Base-by-base conservation (phyloP, 306 rosid species). In the Gastrolobium bilobum region DNA sequence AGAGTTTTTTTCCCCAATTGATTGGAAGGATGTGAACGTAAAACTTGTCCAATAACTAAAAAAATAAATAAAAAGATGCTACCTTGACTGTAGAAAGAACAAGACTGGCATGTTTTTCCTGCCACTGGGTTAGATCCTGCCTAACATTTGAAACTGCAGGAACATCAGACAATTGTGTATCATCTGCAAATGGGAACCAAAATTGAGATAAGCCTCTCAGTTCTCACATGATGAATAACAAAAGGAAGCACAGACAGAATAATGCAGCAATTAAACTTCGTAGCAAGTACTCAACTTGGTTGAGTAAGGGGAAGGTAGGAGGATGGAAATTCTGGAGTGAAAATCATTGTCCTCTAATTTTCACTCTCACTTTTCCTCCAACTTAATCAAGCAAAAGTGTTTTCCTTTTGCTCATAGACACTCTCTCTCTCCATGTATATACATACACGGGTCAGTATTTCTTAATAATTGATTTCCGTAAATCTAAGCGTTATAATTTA, bases 91-190 rank as follows among this genome's bases (percentile, higher is more conserved):
- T 72, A 38, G 84, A 81, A 82, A 90, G 93, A 81, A 92, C 92
- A 51, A 87, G 90, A 51, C 46, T 82, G 76, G 94, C 93, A 81
- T 92, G 93, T 82, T 83, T 89, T 63, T 78, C 82, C 87, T 92
- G 93, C 97, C 95, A 92, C 85, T 90, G 89, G 3, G 86, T 82
- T 62, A 92, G 83, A 79, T 92, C 92, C 84, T 87, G 89, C 74
- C 92, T 86, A 60, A 90, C 84, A 76, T 92, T 92, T 50, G 92
- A 87, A 78, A 87, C 86, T 4, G 89, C 72, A 37, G 84, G 88
- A 51, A 84, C 78, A 78, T 84, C 92, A 70, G 79, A 80, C 72
- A 90, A 13, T 29, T 78, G 83, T 2, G 86, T 71, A 80, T 90
- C 90, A 76, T 92, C 97, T 90, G 88, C 80, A 66, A 43, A 33